Evolutionary conservation across 2,329 filamentous ascomycete species (phyloP), one percentile per base, ranked within the genome.

Genomic region (Aulographum hederae): DNA sequence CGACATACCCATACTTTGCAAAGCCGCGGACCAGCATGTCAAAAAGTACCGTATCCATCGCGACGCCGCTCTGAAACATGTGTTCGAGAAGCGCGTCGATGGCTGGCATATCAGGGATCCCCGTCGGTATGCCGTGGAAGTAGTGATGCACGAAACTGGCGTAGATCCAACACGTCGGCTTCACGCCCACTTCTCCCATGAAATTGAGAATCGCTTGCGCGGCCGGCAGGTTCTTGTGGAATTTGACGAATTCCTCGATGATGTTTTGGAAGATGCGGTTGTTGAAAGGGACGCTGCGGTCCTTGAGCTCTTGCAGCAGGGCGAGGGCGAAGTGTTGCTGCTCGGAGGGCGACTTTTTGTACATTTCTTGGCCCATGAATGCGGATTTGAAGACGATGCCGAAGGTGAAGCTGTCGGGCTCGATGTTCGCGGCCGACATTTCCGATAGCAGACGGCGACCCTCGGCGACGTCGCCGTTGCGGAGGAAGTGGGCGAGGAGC

Each of bases 401-500:
- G 49, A 79, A 80, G 1, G 81, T 89, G 4, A 65, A 65, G n/a
- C 63, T 58, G 46, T 84, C 70, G 1, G 73, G 65, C 18, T 60
- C 41, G 18, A 81, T 49, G 2, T 60, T 60, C 12, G 61, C 51
- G 2, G 47, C 39, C 25, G 63, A 53, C 78, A 84, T 84, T 33
- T 61, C 53, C 3, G 53, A 43, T 3, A 82, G 56, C 10, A 81
- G 44, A 3, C 47, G 47, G 27, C 61, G 55, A 10, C 68, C 62
- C 26, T 69, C 63, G 1, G 57, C 44, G 20, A 51, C 43, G 17
- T 61, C 53, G 16, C 61, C 60, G 13, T 56, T 50, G 11, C 60
- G 58, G 35, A 81, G 57, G 34, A 70, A 57, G 18, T 69, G 58
- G 5, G 61, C 55, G n/a, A 84, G 60, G n/a, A 82, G 60, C 5